These are phyloP conservation scores for Colletotrichum cereale DNA, from an alignment of 2,329 filamentous ascomycete genomes.

Conservation along the genomic window DNA sequence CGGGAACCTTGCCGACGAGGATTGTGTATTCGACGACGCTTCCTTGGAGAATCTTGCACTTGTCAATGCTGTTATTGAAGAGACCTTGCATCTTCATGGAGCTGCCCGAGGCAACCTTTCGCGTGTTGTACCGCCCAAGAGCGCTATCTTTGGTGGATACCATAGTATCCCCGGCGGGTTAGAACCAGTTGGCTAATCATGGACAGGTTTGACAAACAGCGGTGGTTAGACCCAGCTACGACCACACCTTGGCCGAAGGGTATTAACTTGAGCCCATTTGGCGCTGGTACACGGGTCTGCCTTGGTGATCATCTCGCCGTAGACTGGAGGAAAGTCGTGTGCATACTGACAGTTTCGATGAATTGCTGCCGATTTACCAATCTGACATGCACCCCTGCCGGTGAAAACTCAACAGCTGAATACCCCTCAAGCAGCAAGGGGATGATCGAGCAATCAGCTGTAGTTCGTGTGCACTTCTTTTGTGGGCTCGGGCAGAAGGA, in stretches of 20 bases:
- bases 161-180: too few relatives aligned
- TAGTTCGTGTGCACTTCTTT: background rate
- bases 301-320: constrained; percentile 69
- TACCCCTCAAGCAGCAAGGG: background rate
- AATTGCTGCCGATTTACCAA: background rate
- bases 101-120: constrained; percentile 55
- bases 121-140: constrained; percentile 54
- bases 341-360: background rate
- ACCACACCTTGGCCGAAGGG: constrained; percentile 55
- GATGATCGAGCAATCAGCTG: background rate
- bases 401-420: background rate
- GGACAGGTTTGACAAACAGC: constrained; percentile 24
- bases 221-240: background rate
- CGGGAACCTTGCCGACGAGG: constrained; percentile 21
- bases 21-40: constrained; percentile 45
- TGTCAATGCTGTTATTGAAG: constrained; percentile 58
- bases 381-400: constrained; percentile 2
- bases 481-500: background rate
- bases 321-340: background rate
- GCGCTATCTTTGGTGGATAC: constrained; percentile 53
- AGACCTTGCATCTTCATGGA: constrained; percentile 59
- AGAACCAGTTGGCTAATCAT: background rate
- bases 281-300: constrained; percentile 61
- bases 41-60: constrained; percentile 53
- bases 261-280: constrained; percentile 65